Evolutionary conservation across 2,329 filamentous ascomycete species (phyloP), one percentile per base, ranked within the genome.

Genomic region (Purpureocillium takamizusanense): DNA sequence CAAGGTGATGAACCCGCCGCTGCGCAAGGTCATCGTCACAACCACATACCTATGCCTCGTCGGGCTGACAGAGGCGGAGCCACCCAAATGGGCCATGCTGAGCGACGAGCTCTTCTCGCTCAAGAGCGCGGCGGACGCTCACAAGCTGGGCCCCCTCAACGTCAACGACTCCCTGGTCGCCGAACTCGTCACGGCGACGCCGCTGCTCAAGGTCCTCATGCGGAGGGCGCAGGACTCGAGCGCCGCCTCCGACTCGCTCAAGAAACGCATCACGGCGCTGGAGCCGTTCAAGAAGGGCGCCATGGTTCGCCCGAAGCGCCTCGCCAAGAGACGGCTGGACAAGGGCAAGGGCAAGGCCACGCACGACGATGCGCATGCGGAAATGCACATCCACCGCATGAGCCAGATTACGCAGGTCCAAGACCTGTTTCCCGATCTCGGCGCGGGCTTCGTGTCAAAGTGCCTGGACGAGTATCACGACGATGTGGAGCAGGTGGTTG

Each of bases 391-490:
- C 16, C 87, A 95, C 59, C 80, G 72, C 31, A 83, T 94, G 76
- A 89, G 83, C 50, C 76, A 90, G 35, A 78, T 97, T 37, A 83
- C 83, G 1, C 86, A 94, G 56, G 73, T 98, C n/a, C 88, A 95
- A 54, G 90, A 98, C 54, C 69, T 97, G 0, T 95, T 97, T 53
- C 87, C 90, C 0, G 78, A 94, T 45, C 67, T 97, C 9, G 88
- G 89, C 5, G 81, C 85, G 4, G 85, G 74, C 0, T 97, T 95
- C 54, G 68, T 97, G 13, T 72, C 85, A 14, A 83, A 76, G 50
- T 70, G 94, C 9, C 69, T 95, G 17, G 83, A 90, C 50, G 79
- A 86, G 54, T 95, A 92, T 55, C 63, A 67, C 33, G 80, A 92
- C 47, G 70, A 89, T 51, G 74, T 82, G 0, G 88, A 95, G 59